phyloP scores from a whole-genome alignment of 1,284 basidiomycete genomes.

The Cronartium ribicola region DNA sequence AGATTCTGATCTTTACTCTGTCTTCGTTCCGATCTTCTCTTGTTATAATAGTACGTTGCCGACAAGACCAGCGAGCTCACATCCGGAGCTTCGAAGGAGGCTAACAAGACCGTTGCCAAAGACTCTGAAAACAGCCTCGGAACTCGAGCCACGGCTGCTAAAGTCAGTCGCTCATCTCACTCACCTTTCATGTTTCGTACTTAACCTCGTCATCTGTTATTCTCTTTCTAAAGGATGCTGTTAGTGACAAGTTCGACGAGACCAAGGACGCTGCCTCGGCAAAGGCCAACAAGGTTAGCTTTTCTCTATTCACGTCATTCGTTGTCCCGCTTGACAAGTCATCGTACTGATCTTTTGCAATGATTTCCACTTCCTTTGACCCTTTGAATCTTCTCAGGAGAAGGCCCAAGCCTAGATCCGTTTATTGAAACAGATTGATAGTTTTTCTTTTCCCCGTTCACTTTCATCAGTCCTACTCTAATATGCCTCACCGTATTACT shows the following conservation, averaged over 20 bases:
- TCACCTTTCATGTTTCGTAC: not conserved
- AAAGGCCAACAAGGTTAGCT: constrained; percentile 28
- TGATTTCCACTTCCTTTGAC: not conserved
- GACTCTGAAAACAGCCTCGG: constrained; percentile 44
- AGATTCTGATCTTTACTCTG: not conserved
- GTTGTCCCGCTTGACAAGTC: not conserved
- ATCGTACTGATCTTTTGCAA: too few relatives aligned
- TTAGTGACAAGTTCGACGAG: constrained; percentile 43
- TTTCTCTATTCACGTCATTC: not conserved
- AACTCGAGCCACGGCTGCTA: constrained; percentile 44
- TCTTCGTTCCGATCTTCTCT: not conserved
- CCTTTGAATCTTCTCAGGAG: not conserved
- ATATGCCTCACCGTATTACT: too few relatives aligned
- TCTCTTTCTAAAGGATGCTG: constrained; percentile 27
- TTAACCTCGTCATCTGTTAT: not conserved
- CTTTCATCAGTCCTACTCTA: too few relatives aligned
- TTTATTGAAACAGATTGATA: too few relatives aligned
- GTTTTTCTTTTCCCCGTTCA: too few relatives aligned
- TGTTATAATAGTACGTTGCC: constrained; percentile 43
- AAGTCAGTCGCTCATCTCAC: constrained; percentile 13
- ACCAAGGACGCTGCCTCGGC: constrained; percentile 42
- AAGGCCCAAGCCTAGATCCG: not conserved
- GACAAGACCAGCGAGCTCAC: constrained; percentile 44
- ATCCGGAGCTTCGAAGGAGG: constrained; percentile 46
- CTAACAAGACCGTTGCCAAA: constrained; percentile 47